These are phyloP conservation scores for Boletus tylopilopsis DNA, from an alignment of 768 basidiomycete genomes.

Conservation along the genomic window DNA sequence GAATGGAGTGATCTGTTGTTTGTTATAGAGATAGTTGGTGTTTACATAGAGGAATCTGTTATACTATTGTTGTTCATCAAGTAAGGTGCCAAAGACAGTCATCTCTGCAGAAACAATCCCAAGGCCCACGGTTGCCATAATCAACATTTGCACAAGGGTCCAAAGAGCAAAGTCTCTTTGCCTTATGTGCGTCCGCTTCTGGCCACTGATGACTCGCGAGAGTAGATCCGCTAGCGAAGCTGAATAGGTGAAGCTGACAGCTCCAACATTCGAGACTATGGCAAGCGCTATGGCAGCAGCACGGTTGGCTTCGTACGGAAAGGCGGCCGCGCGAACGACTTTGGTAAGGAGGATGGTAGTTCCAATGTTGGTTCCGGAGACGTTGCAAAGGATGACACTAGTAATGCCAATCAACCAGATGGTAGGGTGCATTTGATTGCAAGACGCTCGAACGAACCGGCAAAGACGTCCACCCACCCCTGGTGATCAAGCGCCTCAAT, in stretches of 20 bases:
- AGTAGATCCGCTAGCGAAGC: conserved; percentile 87
- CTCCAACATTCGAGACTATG: conserved; percentile 85
- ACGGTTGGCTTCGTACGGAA: conserved; percentile 35
- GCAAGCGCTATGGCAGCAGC: conserved; percentile 74
- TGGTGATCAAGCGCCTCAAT: conserved; percentile 77
- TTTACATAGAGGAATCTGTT: too few species aligned
- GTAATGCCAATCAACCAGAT: conserved; percentile 71
- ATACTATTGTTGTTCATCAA: too few species aligned
- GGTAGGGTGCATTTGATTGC: conserved; percentile 41
- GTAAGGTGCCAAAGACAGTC: too few species aligned
- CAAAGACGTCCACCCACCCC: conserved; percentile 89
- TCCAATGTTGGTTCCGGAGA: conserved; percentile 88
- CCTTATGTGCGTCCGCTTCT: conserved; percentile 60
- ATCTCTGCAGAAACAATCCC: conserved; percentile 76
- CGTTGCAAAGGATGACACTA: conserved; percentile 71
- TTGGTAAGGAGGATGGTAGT: conserved; percentile 42
- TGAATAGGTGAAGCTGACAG: conserved; percentile 85
- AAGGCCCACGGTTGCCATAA: conserved; percentile 39
- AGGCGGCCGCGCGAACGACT: conserved; percentile 51
- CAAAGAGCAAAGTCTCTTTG: conserved; percentile 65
- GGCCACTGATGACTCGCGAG: conserved; percentile 67
- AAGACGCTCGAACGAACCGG: conserved; percentile 54
- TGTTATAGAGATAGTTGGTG: too few species aligned
- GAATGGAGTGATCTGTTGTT: too few species aligned
- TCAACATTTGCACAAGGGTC: conserved; percentile 63